A percentile compares a stretch with the other conserved stretches of the same genome.
These are phyloP conservation scores for Phytophthora tubulina DNA, from an alignment of 352 stramenopile species.

Conservation along the genomic window DNA sequence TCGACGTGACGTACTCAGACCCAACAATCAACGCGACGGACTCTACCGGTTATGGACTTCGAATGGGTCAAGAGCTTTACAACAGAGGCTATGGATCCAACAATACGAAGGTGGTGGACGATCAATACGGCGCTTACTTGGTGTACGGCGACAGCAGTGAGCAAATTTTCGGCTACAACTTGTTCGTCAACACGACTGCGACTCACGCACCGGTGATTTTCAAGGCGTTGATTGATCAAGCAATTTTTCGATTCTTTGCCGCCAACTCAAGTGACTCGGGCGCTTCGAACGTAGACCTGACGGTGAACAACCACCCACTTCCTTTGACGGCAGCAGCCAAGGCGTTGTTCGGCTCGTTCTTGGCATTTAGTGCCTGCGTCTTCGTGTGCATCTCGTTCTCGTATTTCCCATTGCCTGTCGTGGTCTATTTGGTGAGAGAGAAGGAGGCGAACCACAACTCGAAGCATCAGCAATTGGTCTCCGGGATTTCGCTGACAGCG, in stretches of 20 bases:
- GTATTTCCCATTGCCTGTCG: constrained; percentile 90
- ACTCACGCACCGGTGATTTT: constrained; percentile 52
- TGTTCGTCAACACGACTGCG: constrained; percentile 60
- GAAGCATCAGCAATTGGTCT: constrained; percentile 96
- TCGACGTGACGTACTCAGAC: constrained; percentile 51
- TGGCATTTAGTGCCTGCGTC: constrained; percentile 71
- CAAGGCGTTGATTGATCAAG: constrained; percentile 58
- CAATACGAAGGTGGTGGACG: constrained; percentile 5
- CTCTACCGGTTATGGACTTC: constrained; percentile 45
- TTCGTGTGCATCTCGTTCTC: constrained; percentile 91
- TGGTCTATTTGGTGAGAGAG: constrained; percentile 96
- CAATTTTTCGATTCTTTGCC: constrained; percentile 55
- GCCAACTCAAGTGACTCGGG: constrained; percentile 20
- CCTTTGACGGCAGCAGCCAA: constrained; percentile 44
- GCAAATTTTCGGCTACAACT: constrained; percentile 56
- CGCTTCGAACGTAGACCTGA: constrained; percentile 33
- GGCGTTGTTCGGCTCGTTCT: constrained; percentile 45
- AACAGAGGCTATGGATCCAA: constrained; percentile 44
- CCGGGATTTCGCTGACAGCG: constrained; percentile 88
- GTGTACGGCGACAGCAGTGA: constrained; percentile 42
- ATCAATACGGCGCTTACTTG: constrained; percentile 50
- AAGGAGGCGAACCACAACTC: constrained; percentile 88
- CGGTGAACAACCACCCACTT: constrained; percentile 53
- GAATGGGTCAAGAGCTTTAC: constrained; percentile 50
- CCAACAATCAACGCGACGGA: constrained; percentile 46